phyloP scores from a whole-genome alignment of 257 asterid genomes.

The Nicotiana undulata region DNA sequence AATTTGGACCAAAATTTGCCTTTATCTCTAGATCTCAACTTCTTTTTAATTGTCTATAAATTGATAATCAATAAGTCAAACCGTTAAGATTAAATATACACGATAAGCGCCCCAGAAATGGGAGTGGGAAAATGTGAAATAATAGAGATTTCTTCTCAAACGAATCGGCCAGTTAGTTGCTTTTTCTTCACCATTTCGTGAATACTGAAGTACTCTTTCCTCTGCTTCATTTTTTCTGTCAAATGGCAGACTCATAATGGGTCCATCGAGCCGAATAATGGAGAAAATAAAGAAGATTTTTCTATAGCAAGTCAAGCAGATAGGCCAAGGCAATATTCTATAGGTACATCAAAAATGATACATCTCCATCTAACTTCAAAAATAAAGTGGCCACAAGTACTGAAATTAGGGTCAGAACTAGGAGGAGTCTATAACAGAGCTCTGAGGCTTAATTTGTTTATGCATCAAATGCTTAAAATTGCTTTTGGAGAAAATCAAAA shows the following conservation, averaged over 20 bases:
- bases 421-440: background rate
- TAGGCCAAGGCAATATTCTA: background rate
- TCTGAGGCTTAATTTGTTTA: background rate
- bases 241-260: background rate
- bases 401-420: background rate
- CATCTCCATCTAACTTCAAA: background rate
- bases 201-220: background rate
- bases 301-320: background rate
- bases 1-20: too few species aligned
- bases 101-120: too few species aligned
- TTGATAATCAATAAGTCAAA: too few species aligned
- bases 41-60: too few species aligned
- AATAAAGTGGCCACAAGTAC: background rate
- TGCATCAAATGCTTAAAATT: background rate
- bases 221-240: background rate
- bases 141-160: too few species aligned
- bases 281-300: background rate
- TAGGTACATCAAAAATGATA: background rate
- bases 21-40: too few species aligned
- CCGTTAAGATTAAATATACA: too few species aligned
- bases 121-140: too few species aligned
- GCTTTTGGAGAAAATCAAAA: background rate
- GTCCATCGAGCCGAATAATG: background rate
- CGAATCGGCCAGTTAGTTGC: too few species aligned
- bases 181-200: background rate